Evolutionary conservation across 2,329 filamentous ascomycete species (phyloP).

Genomic region (Aspergillus neoniger): DNA sequence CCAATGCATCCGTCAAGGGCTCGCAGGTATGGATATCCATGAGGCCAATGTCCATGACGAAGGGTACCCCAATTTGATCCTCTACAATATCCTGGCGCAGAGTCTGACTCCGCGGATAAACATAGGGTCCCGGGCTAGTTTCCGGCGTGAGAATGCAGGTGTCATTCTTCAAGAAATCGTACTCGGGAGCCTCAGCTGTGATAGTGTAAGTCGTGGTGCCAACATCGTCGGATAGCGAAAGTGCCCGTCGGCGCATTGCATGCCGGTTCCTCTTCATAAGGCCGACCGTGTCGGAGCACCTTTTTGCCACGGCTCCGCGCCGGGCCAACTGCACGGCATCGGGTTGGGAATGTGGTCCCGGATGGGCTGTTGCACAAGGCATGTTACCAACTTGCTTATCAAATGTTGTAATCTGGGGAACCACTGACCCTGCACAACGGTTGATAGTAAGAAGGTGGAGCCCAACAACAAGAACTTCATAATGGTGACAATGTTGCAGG

Average conservation of each 20-base stretch:
- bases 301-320: neutral
- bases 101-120: neutral
- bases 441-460: too few relatives aligned
- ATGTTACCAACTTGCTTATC: too few relatives aligned
- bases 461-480: too few relatives aligned
- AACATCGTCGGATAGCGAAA: neutral
- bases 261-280: neutral
- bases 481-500: too few relatives aligned
- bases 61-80: neutral
- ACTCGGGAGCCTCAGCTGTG: neutral
- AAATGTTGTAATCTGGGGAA: too few relatives aligned
- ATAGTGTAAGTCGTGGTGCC: neutral
- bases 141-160: neutral
- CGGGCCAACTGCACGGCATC: neutral
- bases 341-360: neutral
- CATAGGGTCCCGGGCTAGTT: neutral
- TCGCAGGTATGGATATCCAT: constrained; percentile 1
- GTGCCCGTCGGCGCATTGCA: neutral
- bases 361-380: neutral
- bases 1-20: neutral
- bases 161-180: neutral
- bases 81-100: neutral
- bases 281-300: neutral
- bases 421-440: too few relatives aligned
- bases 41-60: neutral